A percentile compares a stretch with the other conserved stretches of the same genome.
Evolutionary conservation across 2,329 filamentous ascomycete species (phyloP).

Genomic region (Ascochyta viciae-villosae): DNA sequence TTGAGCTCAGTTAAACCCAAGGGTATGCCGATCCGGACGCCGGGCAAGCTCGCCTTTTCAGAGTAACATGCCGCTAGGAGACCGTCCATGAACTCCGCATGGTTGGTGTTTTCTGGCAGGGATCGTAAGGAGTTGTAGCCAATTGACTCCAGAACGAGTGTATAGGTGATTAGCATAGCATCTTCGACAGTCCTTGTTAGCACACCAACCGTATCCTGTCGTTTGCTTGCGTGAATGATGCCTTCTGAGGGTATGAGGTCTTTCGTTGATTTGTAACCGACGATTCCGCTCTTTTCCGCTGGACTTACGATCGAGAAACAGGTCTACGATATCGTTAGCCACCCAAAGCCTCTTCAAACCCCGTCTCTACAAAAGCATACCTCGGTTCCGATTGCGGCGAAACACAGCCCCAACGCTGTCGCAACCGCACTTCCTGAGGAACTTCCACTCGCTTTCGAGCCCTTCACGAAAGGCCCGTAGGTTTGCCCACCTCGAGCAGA

Average conservation of each 20-base stretch:
- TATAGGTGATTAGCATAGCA: slow-evolving; percentile 48
- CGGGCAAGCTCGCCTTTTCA: neutral
- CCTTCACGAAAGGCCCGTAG: slow-evolving; percentile 63
- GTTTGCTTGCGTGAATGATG: slow-evolving; percentile 66
- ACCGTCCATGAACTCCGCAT: neutral
- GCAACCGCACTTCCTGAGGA: slow-evolving; percentile 67
- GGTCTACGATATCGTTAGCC: neutral
- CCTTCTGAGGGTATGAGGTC: slow-evolving; percentile 64
- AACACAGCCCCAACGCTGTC: slow-evolving; percentile 62
- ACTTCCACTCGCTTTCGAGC: slow-evolving; percentile 66
- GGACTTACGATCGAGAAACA: slow-evolving; percentile 25
- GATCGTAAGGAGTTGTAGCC: neutral
- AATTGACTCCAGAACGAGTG: slow-evolving; percentile 48
- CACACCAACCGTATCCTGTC: slow-evolving; percentile 60
- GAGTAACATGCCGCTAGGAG: neutral
- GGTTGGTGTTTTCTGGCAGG: neutral
- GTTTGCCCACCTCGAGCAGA: slow-evolving; percentile 67
- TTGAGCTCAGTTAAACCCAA: neutral
- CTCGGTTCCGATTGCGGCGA: slow-evolving; percentile 65
- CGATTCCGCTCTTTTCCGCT: slow-evolving; percentile 24
- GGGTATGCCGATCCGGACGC: slow-evolving; percentile 19
- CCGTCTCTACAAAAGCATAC: too few species aligned
- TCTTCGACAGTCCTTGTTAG: slow-evolving; percentile 62
- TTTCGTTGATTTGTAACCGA: slow-evolving; percentile 31
- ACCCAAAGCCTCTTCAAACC: too few species aligned